These are phyloP conservation scores for Arthrobotrys iridis DNA, from an alignment of 2,329 filamentous ascomycete genomes.

Conservation along the genomic window DNA sequence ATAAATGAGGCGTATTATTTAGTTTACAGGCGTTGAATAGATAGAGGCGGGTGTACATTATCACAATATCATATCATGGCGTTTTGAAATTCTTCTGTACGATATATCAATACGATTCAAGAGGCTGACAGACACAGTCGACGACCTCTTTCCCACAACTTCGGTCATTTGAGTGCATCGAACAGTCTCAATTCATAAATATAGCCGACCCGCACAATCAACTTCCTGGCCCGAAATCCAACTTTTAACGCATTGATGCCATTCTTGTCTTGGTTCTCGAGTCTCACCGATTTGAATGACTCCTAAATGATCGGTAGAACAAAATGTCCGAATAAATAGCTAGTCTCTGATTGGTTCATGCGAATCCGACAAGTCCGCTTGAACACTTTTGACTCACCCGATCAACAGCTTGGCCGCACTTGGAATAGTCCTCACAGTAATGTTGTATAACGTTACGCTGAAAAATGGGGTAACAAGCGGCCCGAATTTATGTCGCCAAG, in stretches of 20 bases:
- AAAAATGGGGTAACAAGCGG: neutral
- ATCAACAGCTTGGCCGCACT: neutral
- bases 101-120: neutral
- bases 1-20: no score
- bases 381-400: neutral
- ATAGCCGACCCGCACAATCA: no score
- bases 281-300: neutral
- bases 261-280: no score
- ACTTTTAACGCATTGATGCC: no score
- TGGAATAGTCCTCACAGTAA: neutral
- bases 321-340: neutral
- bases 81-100: neutral
- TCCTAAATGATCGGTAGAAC: neutral
- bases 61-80: no score
- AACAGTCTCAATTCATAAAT: no score
- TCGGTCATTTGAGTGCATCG: no score
- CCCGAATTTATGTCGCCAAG: no score
- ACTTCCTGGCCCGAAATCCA: neutral
- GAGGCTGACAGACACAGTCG: no score
- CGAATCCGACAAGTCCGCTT: neutral
- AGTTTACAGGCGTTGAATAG: neutral
- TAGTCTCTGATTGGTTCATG: neutral
- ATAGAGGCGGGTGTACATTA: neutral
- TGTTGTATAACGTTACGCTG: constrained; percentile 17
- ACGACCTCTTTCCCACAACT: neutral